Conservation (phyloP, 2,329 filamentous ascomycete genomes). For the Cladophialophora carrionii region DNA sequence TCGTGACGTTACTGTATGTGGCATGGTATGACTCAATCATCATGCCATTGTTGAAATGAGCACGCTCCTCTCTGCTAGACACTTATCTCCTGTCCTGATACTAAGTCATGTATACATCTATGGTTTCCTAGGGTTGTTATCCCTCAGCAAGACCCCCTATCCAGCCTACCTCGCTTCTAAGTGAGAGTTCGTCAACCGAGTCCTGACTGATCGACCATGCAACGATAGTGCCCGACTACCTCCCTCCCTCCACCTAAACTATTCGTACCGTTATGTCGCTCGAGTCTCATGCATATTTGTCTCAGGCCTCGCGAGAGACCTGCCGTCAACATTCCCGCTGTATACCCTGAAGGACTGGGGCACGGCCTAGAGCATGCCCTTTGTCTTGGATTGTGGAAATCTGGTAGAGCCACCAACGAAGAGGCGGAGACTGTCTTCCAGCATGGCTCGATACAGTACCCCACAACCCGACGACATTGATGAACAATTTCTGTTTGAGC, state of each 20-base stretch:
- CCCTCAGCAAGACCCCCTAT: neutral
- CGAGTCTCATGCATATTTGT: neutral
- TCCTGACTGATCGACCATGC: neutral
- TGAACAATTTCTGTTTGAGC: constrained; percentile 11
- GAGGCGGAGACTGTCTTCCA: constrained; percentile 31
- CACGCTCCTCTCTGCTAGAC: constrained; percentile 1
- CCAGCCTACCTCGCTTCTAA: neutral
- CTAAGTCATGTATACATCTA: neutral
- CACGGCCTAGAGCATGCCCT: constrained; percentile 34
- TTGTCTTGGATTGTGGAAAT: constrained; percentile 28
- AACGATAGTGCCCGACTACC: neutral
- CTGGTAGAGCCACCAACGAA: constrained; percentile 26
- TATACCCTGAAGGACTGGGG: neutral
- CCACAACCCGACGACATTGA: constrained; percentile 13
- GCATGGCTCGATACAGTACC: constrained; percentile 27
- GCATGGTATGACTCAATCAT: constrained; percentile 1
- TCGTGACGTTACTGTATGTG: neutral
- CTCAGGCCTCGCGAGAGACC: neutral
- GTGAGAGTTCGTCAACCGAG: neutral
- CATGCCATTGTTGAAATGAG: neutral
- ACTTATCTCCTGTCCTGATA: neutral
- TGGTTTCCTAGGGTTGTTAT: neutral
- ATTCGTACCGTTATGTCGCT: constrained; percentile 5
- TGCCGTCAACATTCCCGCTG: neutral
- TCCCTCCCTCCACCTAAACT: neutral